phyloP scores from a whole-genome alignment of 345 rosid species.

The Chamaenerion angustifolium region DNA sequence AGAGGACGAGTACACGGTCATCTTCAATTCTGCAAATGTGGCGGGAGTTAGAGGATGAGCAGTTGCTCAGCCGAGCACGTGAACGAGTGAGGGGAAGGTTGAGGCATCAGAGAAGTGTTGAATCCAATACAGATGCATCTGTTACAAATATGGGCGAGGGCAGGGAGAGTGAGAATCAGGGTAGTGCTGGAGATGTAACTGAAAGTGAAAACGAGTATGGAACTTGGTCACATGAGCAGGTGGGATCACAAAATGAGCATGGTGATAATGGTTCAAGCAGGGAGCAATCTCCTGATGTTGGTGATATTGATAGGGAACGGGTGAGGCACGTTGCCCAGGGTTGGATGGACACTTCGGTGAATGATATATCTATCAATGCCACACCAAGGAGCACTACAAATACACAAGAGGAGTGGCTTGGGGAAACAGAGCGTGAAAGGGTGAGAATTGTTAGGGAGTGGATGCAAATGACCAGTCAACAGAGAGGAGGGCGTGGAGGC shows the following conservation, averaged over 20 bases:
- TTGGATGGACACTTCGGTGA: slow-evolving; percentile 78
- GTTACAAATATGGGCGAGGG: slow-evolving; percentile 39
- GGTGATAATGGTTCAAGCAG: slow-evolving; percentile 55
- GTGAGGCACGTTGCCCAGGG: slow-evolving; percentile 89
- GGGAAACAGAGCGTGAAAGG: slow-evolving; percentile 94
- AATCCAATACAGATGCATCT: slow-evolving; percentile 31
- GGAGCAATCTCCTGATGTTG: slow-evolving; percentile 92
- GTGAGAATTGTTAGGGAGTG: slow-evolving; percentile 94
- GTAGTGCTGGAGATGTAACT: slow-evolving; percentile 49
- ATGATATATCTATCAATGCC: slow-evolving; percentile 51
- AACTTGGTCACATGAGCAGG: slow-evolving; percentile 59
- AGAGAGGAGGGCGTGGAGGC: slow-evolving; percentile 58
- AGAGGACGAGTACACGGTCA: slow-evolving; percentile 79
- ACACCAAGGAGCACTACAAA: slow-evolving; percentile 40
- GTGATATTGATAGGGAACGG: slow-evolving; percentile 91
- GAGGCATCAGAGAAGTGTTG: slow-evolving; percentile 60
- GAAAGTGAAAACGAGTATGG: slow-evolving; percentile 86
- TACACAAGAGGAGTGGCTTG: slow-evolving; percentile 91
- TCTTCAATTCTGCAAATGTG: slow-evolving; percentile 92
- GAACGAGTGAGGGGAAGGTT: slow-evolving; percentile 71
- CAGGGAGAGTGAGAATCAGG: slow-evolving; percentile 57
- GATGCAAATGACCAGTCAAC: slow-evolving; percentile 97
- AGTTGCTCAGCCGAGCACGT: slow-evolving; percentile 68
- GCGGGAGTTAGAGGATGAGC: slow-evolving; percentile 99
- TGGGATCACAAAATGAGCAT: slow-evolving; percentile 32